phyloP scores from a whole-genome alignment of 148 eudicot genomes.

The Heliosperma pusillum region DNA sequence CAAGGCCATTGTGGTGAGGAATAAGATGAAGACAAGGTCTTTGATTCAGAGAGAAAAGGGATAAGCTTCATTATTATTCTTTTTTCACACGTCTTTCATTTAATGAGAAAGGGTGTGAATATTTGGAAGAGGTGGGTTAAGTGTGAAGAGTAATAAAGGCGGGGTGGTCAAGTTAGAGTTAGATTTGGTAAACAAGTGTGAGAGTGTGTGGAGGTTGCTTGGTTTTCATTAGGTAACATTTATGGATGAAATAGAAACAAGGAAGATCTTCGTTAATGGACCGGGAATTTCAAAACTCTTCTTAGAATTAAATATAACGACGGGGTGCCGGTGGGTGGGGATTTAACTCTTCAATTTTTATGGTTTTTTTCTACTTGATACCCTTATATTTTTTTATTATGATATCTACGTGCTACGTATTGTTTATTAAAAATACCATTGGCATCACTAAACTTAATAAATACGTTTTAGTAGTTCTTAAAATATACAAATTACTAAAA shows the following conservation, averaged over 20 bases:
- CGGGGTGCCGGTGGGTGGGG: no score
- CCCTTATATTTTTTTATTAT: no score
- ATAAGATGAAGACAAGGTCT: conserved; percentile 29
- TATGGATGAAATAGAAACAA: conserved; percentile 19
- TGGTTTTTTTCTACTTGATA: no score
- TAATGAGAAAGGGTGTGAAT: background rate
- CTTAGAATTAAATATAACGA: no score
- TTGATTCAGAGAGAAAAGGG: conserved; percentile 47
- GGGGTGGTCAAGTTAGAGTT: background rate
- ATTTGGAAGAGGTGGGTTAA: conserved; percentile 4
- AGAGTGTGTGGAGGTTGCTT: conserved; percentile 16
- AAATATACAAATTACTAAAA: no score
- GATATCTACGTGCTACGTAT: no score
- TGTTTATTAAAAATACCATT: no score
- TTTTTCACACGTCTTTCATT: background rate
- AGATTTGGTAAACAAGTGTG: conserved; percentile 14
- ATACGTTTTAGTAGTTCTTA: no score
- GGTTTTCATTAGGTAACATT: conserved; percentile 16
- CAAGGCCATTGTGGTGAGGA: conserved; percentile 29
- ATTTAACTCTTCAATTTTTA: no score
- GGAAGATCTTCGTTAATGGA: background rate
- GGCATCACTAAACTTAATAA: no score
- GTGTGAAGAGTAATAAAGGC: no score
- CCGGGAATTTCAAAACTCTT: no score
- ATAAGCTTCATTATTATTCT: conserved; percentile 52